Evolutionary conservation across 352 stramenopile genomes (phyloP), one percentile per base, ranked within the genome.

Genomic region (Pythium volutum): DNA sequence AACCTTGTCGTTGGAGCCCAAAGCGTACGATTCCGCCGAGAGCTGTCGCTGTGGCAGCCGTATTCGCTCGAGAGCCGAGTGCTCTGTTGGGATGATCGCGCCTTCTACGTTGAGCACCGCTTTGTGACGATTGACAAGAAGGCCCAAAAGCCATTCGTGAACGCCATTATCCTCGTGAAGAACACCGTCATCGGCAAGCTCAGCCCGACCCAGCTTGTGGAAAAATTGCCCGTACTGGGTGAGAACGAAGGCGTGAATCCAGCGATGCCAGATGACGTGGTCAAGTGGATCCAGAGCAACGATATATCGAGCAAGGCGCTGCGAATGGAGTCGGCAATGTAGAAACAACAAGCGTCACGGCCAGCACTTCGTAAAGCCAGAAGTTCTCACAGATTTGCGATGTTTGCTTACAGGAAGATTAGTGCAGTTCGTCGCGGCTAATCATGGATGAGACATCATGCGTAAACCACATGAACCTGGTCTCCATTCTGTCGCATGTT

Each of bases 81-180:
- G 50, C 60, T 91, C 3, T 87, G 81, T 55, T 94, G 87, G 87
- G 83, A 95, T 67, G 69, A 81, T 36, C 77, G 80, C 25, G 83
- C 87, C 3, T 95, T 94, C 66, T 95, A 94, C 69, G 71, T 95
- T 3, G 87, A 95, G 67, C 87, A 95, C 42, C 83, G 83, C 20
- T 95, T 95, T 55, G 77, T 89, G 52, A 93, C 81, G 18, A 27
- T 27, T 5, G 41, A 51, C 16, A n/a, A 18, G 1, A 67, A 70
- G 31, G 42, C 55, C 16, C 45, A 70, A 1, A 46, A 63, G 27
- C 41, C 36, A n/a, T 95, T 95, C 64, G 73, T 95, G 22, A 82
- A 95, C 60, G 84, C 84, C n/a, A 81, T 95, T 55, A 70, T 94
- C 26, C 58, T 93, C n/a, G 87, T 94, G 22, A 95, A 95, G 76